phyloP scores from a whole-genome alignment of 176 grass and related monocot species.

The Oryza officinalis region DNA sequence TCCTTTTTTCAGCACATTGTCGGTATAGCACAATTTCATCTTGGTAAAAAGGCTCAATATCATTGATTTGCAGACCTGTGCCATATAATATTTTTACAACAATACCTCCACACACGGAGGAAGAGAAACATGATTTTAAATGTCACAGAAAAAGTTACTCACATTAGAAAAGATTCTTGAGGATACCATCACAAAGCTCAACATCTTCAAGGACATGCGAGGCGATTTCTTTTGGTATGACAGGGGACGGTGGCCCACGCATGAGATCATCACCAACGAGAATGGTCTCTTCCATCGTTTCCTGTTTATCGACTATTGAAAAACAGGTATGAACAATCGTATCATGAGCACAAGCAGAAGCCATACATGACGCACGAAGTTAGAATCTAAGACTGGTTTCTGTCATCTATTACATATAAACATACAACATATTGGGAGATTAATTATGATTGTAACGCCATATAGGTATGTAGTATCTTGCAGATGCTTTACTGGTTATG shows the following conservation, averaged over 20 bases:
- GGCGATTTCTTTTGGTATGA: slow-evolving; percentile 82
- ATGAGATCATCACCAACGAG: slow-evolving; percentile 93
- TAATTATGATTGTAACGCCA: background rate
- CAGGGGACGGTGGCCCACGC: slow-evolving; percentile 74
- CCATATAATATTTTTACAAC: slow-evolving; percentile 21
- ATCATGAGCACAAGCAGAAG: slow-evolving; percentile 16
- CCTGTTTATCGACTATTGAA: slow-evolving; percentile 68
- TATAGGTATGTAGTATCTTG: background rate
- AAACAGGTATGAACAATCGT: background rate
- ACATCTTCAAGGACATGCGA: slow-evolving; percentile 91
- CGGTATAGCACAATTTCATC: slow-evolving; percentile 91
- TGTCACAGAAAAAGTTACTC: slow-evolving; percentile 43
- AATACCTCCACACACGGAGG: slow-evolving; percentile 20
- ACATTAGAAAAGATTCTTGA: slow-evolving; percentile 95
- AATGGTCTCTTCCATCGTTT: slow-evolving; percentile 94
- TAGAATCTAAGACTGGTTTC: background rate
- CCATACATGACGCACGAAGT: background rate
- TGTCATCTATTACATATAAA: background rate
- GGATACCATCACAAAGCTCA: slow-evolving; percentile 86
- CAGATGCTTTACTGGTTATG: background rate
- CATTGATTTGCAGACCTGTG: slow-evolving; percentile 90
- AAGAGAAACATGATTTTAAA: slow-evolving; percentile 4
- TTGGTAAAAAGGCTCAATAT: slow-evolving; percentile 95
- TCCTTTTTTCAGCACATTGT: slow-evolving; percentile 76
- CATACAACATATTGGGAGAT: too few relatives aligned